Conservation (phyloP, 2,329 filamentous ascomycete species). For the Peltaster fructicola region DNA sequence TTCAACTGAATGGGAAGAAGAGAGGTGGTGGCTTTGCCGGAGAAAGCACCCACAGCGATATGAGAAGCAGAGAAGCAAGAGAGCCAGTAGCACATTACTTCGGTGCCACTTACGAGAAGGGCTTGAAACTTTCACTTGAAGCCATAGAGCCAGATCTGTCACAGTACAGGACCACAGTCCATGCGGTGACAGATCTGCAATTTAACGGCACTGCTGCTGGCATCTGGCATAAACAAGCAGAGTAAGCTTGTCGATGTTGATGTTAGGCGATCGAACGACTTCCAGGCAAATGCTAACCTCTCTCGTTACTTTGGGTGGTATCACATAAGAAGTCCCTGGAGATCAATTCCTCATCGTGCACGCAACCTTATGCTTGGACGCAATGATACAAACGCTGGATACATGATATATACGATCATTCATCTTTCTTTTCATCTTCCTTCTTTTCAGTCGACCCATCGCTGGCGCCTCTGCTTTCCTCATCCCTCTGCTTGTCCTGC, state of each 20-base stretch:
- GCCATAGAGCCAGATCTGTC: conserved; percentile 13
- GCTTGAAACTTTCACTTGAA: conserved; percentile 10
- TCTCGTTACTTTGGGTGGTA: too few species aligned
- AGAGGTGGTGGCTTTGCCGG: conserved; percentile 12
- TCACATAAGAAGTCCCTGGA: too few species aligned
- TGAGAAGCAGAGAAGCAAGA: conserved; percentile 6
- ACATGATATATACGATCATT: too few species aligned
- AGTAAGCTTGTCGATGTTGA: too few species aligned
- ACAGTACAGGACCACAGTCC: conserved; percentile 8
- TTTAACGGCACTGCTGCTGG: conserved; percentile 13
- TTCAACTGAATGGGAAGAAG: conserved; percentile 13
- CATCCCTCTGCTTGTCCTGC: conserved; percentile 8
- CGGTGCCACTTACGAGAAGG: conserved; percentile 13
- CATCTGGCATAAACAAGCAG: too few species aligned
- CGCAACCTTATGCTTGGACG: too few species aligned
- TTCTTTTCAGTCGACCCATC: too few species aligned
- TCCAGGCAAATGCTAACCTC: too few species aligned
- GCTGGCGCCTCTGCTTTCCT: conserved; percentile 5
- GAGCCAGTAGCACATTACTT: conserved; percentile 12
- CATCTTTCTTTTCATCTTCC: too few species aligned
- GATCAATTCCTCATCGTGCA: too few species aligned
- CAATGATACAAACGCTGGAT: too few species aligned
- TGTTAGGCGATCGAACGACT: too few species aligned
- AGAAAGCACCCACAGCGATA: conserved; percentile 2
- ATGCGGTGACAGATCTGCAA: conserved; percentile 10